A percentile compares a stretch with the other conserved stretches of the same genome.
These are phyloP conservation scores for Grifola frondosa DNA, from an alignment of 1,284 basidiomycete genomes.

Conservation along the genomic window DNA sequence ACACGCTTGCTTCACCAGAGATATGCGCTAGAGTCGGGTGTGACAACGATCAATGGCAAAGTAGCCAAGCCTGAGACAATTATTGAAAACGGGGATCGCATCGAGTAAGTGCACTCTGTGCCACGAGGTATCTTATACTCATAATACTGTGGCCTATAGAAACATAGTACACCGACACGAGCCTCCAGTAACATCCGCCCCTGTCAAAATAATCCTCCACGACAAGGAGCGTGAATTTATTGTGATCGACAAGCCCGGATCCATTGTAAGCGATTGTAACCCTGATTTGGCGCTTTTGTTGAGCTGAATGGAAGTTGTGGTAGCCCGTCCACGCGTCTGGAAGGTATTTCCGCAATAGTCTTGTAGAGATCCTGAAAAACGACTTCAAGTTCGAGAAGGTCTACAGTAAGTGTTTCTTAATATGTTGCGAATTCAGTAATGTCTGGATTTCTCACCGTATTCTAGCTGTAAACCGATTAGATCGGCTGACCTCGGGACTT, in stretches of 20 bases:
- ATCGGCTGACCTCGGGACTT: slow-evolving; percentile 92
- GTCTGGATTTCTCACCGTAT: slow-evolving; percentile 3
- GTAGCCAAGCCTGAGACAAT: slow-evolving; percentile 79
- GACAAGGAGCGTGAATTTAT: slow-evolving; percentile 83
- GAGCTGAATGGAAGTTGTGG: background rate
- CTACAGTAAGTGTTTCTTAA: slow-evolving; percentile 62
- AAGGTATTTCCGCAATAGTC: slow-evolving; percentile 83
- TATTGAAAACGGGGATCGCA: slow-evolving; percentile 84
- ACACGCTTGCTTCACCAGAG: slow-evolving; percentile 52
- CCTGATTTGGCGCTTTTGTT: too few relatives aligned
- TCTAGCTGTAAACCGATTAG: slow-evolving; percentile 92
- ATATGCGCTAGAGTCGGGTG: slow-evolving; percentile 91
- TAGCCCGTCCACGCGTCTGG: slow-evolving; percentile 91
- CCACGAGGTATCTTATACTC: background rate
- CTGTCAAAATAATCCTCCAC: slow-evolving; percentile 78
- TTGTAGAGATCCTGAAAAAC: slow-evolving; percentile 83
- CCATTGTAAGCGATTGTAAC: slow-evolving; percentile 64
- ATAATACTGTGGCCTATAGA: slow-evolving; percentile 39
- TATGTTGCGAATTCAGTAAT: background rate
- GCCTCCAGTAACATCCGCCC: slow-evolving; percentile 88
- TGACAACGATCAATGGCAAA: slow-evolving; percentile 91
- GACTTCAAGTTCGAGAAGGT: slow-evolving; percentile 85
- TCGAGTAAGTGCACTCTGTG: slow-evolving; percentile 62
- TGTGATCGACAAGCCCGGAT: slow-evolving; percentile 94
- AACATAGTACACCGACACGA: slow-evolving; percentile 96